Evolutionary conservation across 176 grass and related monocot genomes (phyloP).

Genomic region (Miscanthus lutarioriparius): DNA sequence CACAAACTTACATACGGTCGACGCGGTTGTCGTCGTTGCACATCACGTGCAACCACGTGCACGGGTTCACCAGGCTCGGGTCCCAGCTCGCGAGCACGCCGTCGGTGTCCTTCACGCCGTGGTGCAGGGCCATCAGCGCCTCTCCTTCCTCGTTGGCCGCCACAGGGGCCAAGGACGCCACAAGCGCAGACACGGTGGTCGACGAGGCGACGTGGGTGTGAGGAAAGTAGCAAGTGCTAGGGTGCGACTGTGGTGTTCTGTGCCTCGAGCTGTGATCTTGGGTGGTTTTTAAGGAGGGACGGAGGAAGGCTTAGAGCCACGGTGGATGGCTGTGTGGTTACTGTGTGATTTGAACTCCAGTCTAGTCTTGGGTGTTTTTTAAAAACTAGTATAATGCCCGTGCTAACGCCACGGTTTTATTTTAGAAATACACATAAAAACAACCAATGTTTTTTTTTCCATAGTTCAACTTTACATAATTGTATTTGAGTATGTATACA

Average conservation of each 20-base stretch:
- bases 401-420: too few relatives aligned
- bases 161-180: background rate
- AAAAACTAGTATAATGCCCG: too few relatives aligned
- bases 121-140: conserved; percentile 38
- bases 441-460: too few relatives aligned
- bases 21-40: conserved; percentile 57
- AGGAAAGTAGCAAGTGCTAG: background rate
- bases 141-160: conserved; percentile 42
- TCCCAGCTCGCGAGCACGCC: conserved; percentile 61
- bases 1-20: conserved; percentile 50
- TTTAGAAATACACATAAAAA: too few relatives aligned
- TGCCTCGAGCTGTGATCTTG: background rate
- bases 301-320: background rate
- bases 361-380: background rate
- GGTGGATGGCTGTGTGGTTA: background rate
- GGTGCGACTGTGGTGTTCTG: background rate
- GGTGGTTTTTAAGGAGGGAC: background rate
- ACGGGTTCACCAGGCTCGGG: conserved; percentile 57
- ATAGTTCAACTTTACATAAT: too few relatives aligned
- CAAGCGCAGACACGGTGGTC: conserved; percentile 25
- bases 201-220: background rate
- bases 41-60: conserved; percentile 65
- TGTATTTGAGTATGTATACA: too few relatives aligned
- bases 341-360: background rate
- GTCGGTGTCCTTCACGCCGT: conserved; percentile 45